These are phyloP conservation scores for Blastobotrys persicus DNA, from an alignment of 1,139 yeast genomes.

Conservation along the genomic window DNA sequence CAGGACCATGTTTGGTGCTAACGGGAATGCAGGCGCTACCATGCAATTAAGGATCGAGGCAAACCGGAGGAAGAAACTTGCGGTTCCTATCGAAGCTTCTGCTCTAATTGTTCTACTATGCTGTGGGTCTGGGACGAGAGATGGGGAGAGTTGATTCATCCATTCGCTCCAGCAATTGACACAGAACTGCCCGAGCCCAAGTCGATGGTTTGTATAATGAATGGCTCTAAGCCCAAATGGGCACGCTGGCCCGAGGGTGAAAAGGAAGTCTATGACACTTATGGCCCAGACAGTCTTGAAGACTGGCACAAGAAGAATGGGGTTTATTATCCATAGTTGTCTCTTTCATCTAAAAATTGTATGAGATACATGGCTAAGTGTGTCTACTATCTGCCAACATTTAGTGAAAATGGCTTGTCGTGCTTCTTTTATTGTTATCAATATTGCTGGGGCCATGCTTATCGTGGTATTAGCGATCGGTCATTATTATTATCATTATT, in stretches of 20 bases:
- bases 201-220: constrained; percentile 5
- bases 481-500: no score
- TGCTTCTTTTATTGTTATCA: neutral
- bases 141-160: constrained; percentile 5
- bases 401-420: neutral
- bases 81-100: neutral
- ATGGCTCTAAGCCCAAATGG: constrained; percentile 3
- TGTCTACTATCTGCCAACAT: no score
- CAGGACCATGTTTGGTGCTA: neutral
- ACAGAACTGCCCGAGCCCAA: constrained; percentile 1
- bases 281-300: constrained; percentile 1
- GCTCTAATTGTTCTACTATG: constrained; percentile 5
- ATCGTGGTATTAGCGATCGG: no score
- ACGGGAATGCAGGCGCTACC: neutral
- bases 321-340: neutral
- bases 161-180: constrained; percentile 7
- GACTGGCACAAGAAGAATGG: constrained; percentile 6
- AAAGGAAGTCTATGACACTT: neutral
- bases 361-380: no score
- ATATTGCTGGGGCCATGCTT: neutral
- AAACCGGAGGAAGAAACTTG: neutral
- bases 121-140: constrained; percentile 4
- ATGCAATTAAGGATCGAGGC: constrained; percentile 3
- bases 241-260: constrained; percentile 5
- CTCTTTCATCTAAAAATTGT: neutral